Evolutionary conservation across 2,329 filamentous ascomycete species (phyloP).

Genomic region (Penicillium paneum): DNA sequence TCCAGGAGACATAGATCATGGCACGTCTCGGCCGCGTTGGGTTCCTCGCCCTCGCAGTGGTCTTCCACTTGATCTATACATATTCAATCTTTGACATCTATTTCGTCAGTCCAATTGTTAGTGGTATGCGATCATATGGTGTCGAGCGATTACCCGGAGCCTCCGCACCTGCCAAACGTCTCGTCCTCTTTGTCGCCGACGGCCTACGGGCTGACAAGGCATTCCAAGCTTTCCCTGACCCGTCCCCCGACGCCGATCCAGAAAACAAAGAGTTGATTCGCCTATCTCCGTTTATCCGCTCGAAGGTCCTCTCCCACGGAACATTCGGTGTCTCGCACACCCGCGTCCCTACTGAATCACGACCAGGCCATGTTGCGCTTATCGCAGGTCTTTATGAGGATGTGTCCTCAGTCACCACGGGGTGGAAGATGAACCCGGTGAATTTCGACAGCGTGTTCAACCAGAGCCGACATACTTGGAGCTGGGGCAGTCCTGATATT

Average conservation of each 20-base stretch:
- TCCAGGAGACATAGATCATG: conserved; percentile 32
- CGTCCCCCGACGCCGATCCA: conserved; percentile 55
- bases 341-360: conserved; percentile 91
- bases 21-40: conserved; percentile 65
- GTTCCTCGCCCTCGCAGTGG: conserved; percentile 82
- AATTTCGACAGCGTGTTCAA: conserved; percentile 99
- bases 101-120: conserved; percentile 95
- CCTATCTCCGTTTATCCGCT: conserved; percentile 86
- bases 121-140: conserved; percentile 81
- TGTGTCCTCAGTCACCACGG: conserved; percentile 93
- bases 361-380: conserved; percentile 91
- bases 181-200: conserved; percentile 96
- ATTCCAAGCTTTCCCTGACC: conserved; percentile 88
- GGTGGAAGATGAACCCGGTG: conserved; percentile 97
- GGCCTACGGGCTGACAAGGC: conserved; percentile 96
- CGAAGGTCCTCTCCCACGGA: conserved; percentile 79
- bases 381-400: conserved; percentile 97
- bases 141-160: conserved; percentile 59
- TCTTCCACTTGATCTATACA: conserved; percentile 92
- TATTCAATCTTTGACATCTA: conserved; percentile 98
- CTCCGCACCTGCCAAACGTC: conserved; percentile 78
- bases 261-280: conserved; percentile 58
- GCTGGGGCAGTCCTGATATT: conserved; percentile 97
- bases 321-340: conserved; percentile 98
- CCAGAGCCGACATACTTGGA: conserved; percentile 93